phyloP scores from a whole-genome alignment of 768 basidiomycete genomes.

The Podaxis sp. region DNA sequence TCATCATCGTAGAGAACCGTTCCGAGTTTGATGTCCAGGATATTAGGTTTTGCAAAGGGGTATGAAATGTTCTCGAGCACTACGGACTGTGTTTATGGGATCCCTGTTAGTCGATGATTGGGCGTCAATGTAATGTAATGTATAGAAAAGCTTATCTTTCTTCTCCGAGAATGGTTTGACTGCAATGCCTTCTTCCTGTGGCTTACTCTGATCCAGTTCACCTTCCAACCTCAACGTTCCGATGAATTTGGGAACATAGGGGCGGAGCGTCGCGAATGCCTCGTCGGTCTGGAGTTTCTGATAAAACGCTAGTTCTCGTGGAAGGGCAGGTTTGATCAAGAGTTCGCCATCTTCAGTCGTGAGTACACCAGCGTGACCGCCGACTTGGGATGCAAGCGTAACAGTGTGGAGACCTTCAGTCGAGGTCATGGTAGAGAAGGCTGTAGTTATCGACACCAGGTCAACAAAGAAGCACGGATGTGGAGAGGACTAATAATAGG shows the following conservation, averaged over 20 bases:
- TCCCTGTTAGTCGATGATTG: background rate
- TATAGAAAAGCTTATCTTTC: slow-evolving; percentile 41
- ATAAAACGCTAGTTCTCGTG: slow-evolving; percentile 70
- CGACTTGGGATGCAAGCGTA: slow-evolving; percentile 59
- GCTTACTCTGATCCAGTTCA: slow-evolving; percentile 33
- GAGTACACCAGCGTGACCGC: slow-evolving; percentile 75
- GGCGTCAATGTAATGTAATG: background rate
- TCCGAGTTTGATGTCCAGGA: slow-evolving; percentile 92
- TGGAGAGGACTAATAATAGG: background rate
- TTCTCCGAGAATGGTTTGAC: slow-evolving; percentile 26
- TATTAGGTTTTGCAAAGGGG: slow-evolving; percentile 73
- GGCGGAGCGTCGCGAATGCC: slow-evolving; percentile 39
- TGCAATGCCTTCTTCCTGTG: slow-evolving; percentile 18
- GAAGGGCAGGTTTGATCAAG: slow-evolving; percentile 74
- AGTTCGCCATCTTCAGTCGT: slow-evolving; percentile 69
- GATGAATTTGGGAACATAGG: slow-evolving; percentile 70
- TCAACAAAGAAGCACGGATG: background rate
- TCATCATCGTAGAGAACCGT: slow-evolving; percentile 77
- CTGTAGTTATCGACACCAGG: background rate
- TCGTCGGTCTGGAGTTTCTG: slow-evolving; percentile 40
- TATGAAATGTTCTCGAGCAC: slow-evolving; percentile 83
- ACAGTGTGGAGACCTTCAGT: slow-evolving; percentile 1
- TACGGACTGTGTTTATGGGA: slow-evolving; percentile 50
- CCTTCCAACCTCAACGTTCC: slow-evolving; percentile 77
- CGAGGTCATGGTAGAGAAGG: background rate